A percentile compares a stretch with the other conserved stretches of the same genome.
These are phyloP conservation scores for Ceratocystis variospora DNA, from an alignment of 2,329 filamentous ascomycete genomes.

Conservation along the genomic window DNA sequence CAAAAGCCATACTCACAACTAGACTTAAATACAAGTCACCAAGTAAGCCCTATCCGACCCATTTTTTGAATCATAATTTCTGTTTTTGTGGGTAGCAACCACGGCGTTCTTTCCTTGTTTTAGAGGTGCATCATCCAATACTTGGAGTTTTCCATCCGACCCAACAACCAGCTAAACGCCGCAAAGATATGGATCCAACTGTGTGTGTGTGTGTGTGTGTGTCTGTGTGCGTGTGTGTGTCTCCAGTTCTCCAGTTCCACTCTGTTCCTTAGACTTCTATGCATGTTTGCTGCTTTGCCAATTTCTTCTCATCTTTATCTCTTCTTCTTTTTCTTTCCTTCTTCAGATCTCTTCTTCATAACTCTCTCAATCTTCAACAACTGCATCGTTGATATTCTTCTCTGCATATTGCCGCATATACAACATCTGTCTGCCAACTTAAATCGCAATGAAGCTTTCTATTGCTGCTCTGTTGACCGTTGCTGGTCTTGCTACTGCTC, in stretches of 20 bases:
- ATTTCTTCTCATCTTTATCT: background rate
- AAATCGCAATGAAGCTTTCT: conserved; percentile 31
- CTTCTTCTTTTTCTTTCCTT: conserved; percentile 5
- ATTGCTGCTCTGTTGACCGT: conserved; percentile 19
- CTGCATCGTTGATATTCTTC: background rate
- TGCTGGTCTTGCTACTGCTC: conserved; percentile 28
- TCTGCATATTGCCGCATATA: background rate
- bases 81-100: background rate
- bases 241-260: background rate
- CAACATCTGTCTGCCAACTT: background rate
- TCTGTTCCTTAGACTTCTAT: background rate
- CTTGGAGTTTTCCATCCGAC: background rate
- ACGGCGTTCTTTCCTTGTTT: background rate
- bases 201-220: background rate
- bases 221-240: background rate
- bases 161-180: background rate
- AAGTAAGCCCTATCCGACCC: background rate
- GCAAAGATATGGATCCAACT: background rate
- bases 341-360: background rate
- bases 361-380: background rate
- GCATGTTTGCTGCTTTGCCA: conserved; percentile 5
- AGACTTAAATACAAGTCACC: background rate
- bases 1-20: no score
- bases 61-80: background rate
- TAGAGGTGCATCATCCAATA: background rate